Conservation (phyloP, 768 basidiomycete genomes). For the Rubroboletus pulcherrimus region DNA sequence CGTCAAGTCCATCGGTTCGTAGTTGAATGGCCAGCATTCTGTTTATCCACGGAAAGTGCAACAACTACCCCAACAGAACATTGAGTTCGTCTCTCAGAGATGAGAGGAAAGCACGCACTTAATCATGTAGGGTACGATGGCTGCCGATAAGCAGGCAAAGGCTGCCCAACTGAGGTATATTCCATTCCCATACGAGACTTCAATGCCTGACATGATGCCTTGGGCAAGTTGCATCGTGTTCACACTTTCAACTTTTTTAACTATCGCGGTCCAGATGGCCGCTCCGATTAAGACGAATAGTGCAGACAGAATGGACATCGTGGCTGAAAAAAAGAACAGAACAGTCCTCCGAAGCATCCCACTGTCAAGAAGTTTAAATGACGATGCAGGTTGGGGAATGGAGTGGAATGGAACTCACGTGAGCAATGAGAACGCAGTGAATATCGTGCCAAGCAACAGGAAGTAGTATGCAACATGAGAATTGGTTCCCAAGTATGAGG, state of each 20-base stretch:
- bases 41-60: slow-evolving; percentile 73
- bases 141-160: slow-evolving; percentile 61
- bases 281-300: slow-evolving; percentile 65
- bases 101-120: slow-evolving; percentile 45
- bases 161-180: slow-evolving; percentile 72
- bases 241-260: slow-evolving; percentile 58
- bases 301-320: slow-evolving; percentile 57
- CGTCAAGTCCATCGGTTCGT: slow-evolving; percentile 16
- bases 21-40: slow-evolving; percentile 28
- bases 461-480: slow-evolving; percentile 74
- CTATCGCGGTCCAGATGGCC: slow-evolving; percentile 73
- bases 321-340: slow-evolving; percentile 65
- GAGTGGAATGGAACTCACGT: slow-evolving; percentile 45
- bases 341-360: slow-evolving; percentile 62
- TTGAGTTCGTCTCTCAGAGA: not conserved
- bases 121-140: slow-evolving; percentile 72
- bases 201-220: slow-evolving; percentile 54
- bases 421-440: slow-evolving; percentile 59
- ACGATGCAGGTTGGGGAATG: not conserved
- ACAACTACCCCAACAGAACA: slow-evolving; percentile 46
- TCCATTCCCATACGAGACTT: slow-evolving; percentile 57
- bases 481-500: slow-evolving; percentile 56
- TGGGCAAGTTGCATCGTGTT: slow-evolving; percentile 47
- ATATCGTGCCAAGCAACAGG: slow-evolving; percentile 67
- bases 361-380: slow-evolving; percentile 35